These are phyloP conservation scores for Jimgerdemannia flammicorona DNA, from an alignment of 192 early-diverging fungal species.

Conservation along the genomic window DNA sequence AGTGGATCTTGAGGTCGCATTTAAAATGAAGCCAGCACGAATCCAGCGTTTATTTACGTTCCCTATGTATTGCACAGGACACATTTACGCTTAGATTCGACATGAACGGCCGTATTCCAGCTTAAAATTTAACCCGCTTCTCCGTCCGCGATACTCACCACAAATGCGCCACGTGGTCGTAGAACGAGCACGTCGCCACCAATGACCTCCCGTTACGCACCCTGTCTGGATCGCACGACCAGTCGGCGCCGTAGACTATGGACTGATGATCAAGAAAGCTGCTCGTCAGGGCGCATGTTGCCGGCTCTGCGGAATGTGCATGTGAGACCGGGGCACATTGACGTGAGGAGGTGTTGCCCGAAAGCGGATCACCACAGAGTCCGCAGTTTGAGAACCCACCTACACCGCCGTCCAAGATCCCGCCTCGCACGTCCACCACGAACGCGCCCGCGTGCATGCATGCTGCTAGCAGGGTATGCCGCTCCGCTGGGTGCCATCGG, in stretches of 20 bases:
- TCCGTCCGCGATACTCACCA: constrained; percentile 39
- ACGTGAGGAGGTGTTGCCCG: neutral
- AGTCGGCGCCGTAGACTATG: constrained; percentile 76
- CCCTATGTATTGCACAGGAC: too few relatives aligned
- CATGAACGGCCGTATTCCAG: too few relatives aligned
- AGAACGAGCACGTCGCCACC: constrained; percentile 75
- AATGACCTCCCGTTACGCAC: constrained; percentile 26
- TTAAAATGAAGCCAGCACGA: too few relatives aligned
- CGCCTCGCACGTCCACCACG: constrained; percentile 56
- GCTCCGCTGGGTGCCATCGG: constrained; percentile 85
- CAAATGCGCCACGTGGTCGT: constrained; percentile 70
- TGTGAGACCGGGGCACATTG: neutral
- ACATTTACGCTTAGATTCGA: too few relatives aligned
- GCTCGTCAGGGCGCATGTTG: constrained; percentile 5
- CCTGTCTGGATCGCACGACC: constrained; percentile 47
- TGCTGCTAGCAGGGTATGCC: constrained; percentile 64
- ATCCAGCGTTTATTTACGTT: too few relatives aligned
- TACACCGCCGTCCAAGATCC: constrained; percentile 1
- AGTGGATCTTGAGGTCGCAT: too few relatives aligned
- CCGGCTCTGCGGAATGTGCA: neutral
- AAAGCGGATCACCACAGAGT: neutral
- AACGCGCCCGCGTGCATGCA: constrained; percentile 94
- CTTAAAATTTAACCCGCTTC: too few relatives aligned
- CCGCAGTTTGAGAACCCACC: neutral
- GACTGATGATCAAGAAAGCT: constrained; percentile 72